These are phyloP conservation scores for Solanum commersonii DNA, from an alignment of 257 asterid species.

Conservation along the genomic window DNA sequence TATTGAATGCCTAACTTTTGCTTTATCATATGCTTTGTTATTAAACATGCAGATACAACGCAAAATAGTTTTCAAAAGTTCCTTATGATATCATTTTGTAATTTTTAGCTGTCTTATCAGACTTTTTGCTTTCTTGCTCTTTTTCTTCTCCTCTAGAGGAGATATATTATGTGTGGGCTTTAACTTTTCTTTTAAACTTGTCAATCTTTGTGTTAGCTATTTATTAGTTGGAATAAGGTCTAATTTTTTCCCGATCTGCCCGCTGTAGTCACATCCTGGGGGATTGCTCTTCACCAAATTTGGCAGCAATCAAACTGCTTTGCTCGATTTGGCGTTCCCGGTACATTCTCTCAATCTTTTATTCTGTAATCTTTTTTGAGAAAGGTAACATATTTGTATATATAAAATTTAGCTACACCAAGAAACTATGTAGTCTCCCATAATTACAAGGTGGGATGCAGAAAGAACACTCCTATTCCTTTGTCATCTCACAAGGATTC, in stretches of 20 bases:
- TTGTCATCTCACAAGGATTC: background rate
- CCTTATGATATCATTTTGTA: background rate
- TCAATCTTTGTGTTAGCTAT: background rate
- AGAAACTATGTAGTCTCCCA: background rate
- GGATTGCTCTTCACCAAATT: conserved; percentile 75
- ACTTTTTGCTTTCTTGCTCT: background rate
- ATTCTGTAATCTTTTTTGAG: background rate
- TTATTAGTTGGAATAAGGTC: background rate
- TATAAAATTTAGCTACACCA: background rate
- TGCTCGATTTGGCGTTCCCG: conserved; percentile 85
- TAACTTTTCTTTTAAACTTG: background rate
- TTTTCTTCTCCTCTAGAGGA: background rate
- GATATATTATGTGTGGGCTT: background rate
- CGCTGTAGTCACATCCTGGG: conserved; percentile 76
- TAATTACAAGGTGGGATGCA: background rate
- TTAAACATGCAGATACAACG: background rate
- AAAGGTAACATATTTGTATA: background rate
- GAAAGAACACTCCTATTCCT: background rate
- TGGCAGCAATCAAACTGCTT: conserved; percentile 82
- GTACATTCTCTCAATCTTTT: conserved; percentile 22
- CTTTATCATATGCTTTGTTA: background rate
- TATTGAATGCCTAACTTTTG: background rate
- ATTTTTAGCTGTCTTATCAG: background rate
- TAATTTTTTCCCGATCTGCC: conserved; percentile 2
- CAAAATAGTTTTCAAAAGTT: background rate